phyloP scores from a whole-genome alignment of 345 rosid genomes.

The Lagerstroemia speciosa region DNA sequence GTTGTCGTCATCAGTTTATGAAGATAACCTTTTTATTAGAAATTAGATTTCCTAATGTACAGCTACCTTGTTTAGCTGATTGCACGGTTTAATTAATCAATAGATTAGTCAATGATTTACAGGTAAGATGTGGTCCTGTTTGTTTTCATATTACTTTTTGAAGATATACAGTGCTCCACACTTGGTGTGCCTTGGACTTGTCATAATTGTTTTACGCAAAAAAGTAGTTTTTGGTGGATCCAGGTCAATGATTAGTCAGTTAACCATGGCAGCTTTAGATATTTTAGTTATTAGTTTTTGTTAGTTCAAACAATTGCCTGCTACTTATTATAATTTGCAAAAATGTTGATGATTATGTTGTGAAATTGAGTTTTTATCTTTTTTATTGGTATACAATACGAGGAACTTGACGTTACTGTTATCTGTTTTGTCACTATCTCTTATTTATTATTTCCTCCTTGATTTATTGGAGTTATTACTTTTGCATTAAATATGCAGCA shows the following conservation, averaged over 20 bases:
- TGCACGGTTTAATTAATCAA: neutral
- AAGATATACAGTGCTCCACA: neutral
- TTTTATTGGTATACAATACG: neutral
- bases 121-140: neutral
- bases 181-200: neutral
- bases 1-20: neutral
- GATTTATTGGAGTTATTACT: conserved; percentile 1
- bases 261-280: neutral
- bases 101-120: neutral
- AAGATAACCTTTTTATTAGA: neutral
- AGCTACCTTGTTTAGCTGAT: neutral
- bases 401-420: neutral
- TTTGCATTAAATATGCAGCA: conserved; percentile 45
- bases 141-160: neutral
- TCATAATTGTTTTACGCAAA: neutral
- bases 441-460: neutral
- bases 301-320: neutral
- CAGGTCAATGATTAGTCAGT: neutral
- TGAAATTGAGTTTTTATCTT: neutral
- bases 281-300: neutral
- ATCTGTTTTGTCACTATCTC: neutral
- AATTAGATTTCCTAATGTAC: neutral
- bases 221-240: neutral
- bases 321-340: neutral
- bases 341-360: neutral